Conservation (phyloP, 257 asterid genomes). For the Salvia splendens region DNA sequence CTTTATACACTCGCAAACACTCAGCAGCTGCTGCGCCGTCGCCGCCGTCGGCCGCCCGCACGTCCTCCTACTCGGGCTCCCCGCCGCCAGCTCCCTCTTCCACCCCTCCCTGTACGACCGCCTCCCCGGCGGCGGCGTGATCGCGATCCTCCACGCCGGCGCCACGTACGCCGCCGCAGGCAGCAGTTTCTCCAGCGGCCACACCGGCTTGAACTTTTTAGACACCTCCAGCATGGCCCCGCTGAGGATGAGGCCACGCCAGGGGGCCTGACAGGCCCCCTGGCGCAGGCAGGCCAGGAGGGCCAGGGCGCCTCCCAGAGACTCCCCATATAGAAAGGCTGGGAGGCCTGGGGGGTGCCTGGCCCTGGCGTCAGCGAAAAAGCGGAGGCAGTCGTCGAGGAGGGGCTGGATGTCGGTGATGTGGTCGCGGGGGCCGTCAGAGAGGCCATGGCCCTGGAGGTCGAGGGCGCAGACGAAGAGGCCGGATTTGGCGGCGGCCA, state of each 20-base stretch:
- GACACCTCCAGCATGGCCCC: slow-evolving; percentile 84
- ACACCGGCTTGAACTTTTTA: slow-evolving; percentile 55
- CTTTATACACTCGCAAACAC: slow-evolving; percentile 52
- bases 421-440: slow-evolving; percentile 64
- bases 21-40: slow-evolving; percentile 58
- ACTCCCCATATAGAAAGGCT: slow-evolving; percentile 79
- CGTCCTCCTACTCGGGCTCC: slow-evolving; percentile 55
- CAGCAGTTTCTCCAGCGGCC: slow-evolving; percentile 80
- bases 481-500: slow-evolving; percentile 73
- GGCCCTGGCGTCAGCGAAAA: slow-evolving; percentile 44
- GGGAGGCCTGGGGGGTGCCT: slow-evolving; percentile 46
- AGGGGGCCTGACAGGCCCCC: slow-evolving; percentile 36
- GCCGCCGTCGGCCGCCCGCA: slow-evolving; percentile 64
- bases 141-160: slow-evolving; percentile 63
- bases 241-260: slow-evolving; percentile 73
- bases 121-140: slow-evolving; percentile 52
- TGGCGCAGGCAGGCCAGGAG: slow-evolving; percentile 56
- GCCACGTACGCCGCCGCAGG: slow-evolving; percentile 61
- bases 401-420: slow-evolving; percentile 51
- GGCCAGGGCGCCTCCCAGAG: slow-evolving; percentile 72
- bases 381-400: slow-evolving; percentile 56
- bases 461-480: slow-evolving; percentile 67
- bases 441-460: slow-evolving; percentile 78
- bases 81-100: slow-evolving; percentile 58
- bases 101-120: slow-evolving; percentile 55